A percentile compares a stretch with the other conserved stretches of the same genome.
phyloP scores from a whole-genome alignment of 1,139 yeast species.

The Debaryomyces sp. region DNA sequence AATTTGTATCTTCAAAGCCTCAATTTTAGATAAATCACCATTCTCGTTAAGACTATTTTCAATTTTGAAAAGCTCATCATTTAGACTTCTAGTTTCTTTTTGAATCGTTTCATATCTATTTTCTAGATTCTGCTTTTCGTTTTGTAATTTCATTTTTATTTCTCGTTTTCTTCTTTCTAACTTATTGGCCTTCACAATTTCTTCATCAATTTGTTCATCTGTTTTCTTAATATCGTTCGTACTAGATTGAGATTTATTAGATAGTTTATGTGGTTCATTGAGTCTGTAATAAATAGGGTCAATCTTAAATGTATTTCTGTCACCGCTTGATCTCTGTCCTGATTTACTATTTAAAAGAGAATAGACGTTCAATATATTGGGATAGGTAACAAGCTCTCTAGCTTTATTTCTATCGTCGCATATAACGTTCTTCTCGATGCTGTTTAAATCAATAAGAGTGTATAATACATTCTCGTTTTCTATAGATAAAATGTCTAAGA shows the following conservation, averaged over 20 bases:
- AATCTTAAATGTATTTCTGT: slow-evolving; percentile 48
- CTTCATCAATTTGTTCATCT: slow-evolving; percentile 17
- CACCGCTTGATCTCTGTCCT: slow-evolving; percentile 47
- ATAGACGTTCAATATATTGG: slow-evolving; percentile 51
- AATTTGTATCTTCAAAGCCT: slow-evolving; percentile 32
- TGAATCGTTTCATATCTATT: slow-evolving; percentile 18
- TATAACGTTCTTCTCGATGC: slow-evolving; percentile 62
- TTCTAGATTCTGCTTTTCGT: slow-evolving; percentile 15
- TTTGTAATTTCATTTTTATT: slow-evolving; percentile 17
- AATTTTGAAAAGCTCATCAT: slow-evolving; percentile 21
- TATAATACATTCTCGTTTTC: slow-evolving; percentile 57
- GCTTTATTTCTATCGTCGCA: slow-evolving; percentile 57
- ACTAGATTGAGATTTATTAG: slow-evolving; percentile 23
- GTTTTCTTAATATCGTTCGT: slow-evolving; percentile 22
- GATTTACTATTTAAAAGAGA: slow-evolving; percentile 44
- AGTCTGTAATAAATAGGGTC: slow-evolving; percentile 58
- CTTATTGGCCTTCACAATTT: slow-evolving; percentile 26
- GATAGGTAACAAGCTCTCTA: slow-evolving; percentile 31
- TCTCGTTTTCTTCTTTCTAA: slow-evolving; percentile 21
- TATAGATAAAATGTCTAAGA: slow-evolving; percentile 64
- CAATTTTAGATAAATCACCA: slow-evolving; percentile 37
- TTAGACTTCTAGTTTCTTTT: slow-evolving; percentile 20
- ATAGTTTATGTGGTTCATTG: slow-evolving; percentile 34
- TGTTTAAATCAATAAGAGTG: slow-evolving; percentile 64
- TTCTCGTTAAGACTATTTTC: slow-evolving; percentile 37